Evolutionary conservation across 1,284 basidiomycete species (phyloP), one percentile per base, ranked within the genome.

Genomic region (Leccinum griseonigrum): DNA sequence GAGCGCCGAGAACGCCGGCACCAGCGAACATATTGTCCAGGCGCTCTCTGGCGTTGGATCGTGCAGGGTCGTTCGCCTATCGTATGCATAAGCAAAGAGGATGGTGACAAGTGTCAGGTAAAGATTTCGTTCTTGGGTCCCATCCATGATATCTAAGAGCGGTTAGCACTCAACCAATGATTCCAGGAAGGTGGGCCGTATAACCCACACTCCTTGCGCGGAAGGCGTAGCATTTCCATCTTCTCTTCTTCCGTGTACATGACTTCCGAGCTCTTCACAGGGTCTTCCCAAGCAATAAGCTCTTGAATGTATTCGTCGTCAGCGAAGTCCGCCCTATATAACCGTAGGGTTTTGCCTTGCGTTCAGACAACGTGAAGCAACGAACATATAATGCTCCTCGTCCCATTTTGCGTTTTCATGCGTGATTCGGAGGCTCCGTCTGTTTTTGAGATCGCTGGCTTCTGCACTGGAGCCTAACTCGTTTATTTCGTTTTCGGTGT

Each of bases 21-120:
- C 84, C 58, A 93, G 79, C 46, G 77, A 79, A 66, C 85, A 82
- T 58, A 93, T 80, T 3, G 91, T 93, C 91, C 91, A 93, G 22
- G 90, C 87, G 69, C 91, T 93, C 74, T 94, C 91, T 13, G 90
- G 82, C 3, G 88, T 92, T 26, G 90, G 84, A 64, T 93, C 91
- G 56, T 80, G 78, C 64, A 88, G 84, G 0, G 86, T 91, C 7
- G 87, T 90, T 50, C 91, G 85, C 55, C 83, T 81, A 64, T 94
- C 91, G 71, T 94, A 94, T 8, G 84, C 82, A 67, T 88, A 86
- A 10, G 90, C 81, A 74, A 92, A 92, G 28, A 94, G 80, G 16
- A 94, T 68, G 2, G 86, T 84, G 59, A 87, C 69, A 32, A 93
- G 79, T 0, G 86, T 86, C 57, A 90, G 77, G 71, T 92, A 89